These are phyloP conservation scores for Lichtheimia hyalospora DNA, from an alignment of 371 early-diverging fungal species.

Conservation along the genomic window DNA sequence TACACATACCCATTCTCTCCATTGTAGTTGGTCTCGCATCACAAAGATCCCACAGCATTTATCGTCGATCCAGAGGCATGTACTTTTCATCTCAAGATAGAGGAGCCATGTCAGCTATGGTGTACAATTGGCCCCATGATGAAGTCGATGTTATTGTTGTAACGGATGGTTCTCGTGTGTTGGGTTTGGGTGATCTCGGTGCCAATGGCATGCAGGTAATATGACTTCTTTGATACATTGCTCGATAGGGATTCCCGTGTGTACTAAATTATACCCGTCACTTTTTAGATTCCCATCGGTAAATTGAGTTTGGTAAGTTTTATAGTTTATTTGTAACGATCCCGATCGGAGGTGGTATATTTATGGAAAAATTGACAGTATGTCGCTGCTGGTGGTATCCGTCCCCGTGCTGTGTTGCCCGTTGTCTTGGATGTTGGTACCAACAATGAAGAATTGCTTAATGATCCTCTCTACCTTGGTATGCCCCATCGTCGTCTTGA, in stretches of 20 bases:
- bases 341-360: not conserved
- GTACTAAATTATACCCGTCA: not conserved
- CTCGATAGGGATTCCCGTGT: no score
- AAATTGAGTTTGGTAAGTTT: constrained; percentile 57
- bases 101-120: constrained; percentile 62
- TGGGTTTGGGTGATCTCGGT: constrained; percentile 61
- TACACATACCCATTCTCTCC: constrained; percentile 6
- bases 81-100: constrained; percentile 62
- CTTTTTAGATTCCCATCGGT: constrained; percentile 47
- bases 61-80: constrained; percentile 66
- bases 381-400: constrained; percentile 67
- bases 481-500: constrained; percentile 64
- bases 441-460: constrained; percentile 56
- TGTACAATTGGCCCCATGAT: constrained; percentile 59
- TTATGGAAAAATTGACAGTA: constrained; percentile 31
- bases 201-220: constrained; percentile 64
- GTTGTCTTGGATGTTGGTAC: constrained; percentile 70
- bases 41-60: constrained; percentile 60
- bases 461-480: constrained; percentile 68
- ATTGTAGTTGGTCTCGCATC: constrained; percentile 49
- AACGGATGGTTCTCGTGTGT: constrained; percentile 67
- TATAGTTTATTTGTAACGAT: not conserved
- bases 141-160: constrained; percentile 68
- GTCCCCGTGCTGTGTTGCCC: constrained; percentile 61
- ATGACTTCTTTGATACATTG: no score